Evolutionary conservation across 2,329 filamentous ascomycete species (phyloP), one percentile per base, ranked within the genome.

Genomic region (Blastomyces silverae): DNA sequence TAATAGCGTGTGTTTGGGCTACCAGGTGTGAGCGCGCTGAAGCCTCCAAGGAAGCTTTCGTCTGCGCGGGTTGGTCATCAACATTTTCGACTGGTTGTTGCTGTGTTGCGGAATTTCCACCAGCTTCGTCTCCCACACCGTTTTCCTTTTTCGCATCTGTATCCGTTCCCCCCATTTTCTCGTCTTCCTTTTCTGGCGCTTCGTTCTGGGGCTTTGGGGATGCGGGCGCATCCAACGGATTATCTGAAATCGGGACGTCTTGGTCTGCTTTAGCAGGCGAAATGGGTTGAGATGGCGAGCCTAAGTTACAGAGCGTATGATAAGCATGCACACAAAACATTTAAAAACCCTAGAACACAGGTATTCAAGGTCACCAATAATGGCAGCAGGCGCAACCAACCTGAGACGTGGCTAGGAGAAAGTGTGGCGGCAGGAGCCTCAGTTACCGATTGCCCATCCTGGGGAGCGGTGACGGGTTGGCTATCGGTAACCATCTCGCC

Each of bases 1-100:
- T 92, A 73, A 97, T 97, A 67, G 92, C 89, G 74, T 97, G 93
- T 53, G 92, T 95, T 79, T 99, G 94, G 17, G 91, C 87, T 67
- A 96, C 90, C 64, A 99, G 86, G 73, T 97, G 92, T 71, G 93
- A 90, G 69, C 93, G 90, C 62, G 94, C 95, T 3, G 91, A 89
- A 55, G 89, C 88, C 79, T 97, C 92, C 64, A 92, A 82, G 3
- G 86, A 86, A 64, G 92, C 86, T 78, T 96, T 97, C 53, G 88
- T 87, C 75, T 92, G 83, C 62, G 82, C 73, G 81, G 81, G 77
- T 20, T 78, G 86, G 65, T 83, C 84, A 17, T 78, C 79, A 3
- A 81, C 78, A 20, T 80, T 79, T 55, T 84, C 84, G 22, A 78
- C 81, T 58, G 77, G 73, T 48, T 78, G 74, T 64, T 75, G 73